Percentiles rank a stretch among this genome's conserved stretches.
Evolutionary conservation across 345 rosid genomes (phyloP).

Genomic region (Salix arbutifolia): DNA sequence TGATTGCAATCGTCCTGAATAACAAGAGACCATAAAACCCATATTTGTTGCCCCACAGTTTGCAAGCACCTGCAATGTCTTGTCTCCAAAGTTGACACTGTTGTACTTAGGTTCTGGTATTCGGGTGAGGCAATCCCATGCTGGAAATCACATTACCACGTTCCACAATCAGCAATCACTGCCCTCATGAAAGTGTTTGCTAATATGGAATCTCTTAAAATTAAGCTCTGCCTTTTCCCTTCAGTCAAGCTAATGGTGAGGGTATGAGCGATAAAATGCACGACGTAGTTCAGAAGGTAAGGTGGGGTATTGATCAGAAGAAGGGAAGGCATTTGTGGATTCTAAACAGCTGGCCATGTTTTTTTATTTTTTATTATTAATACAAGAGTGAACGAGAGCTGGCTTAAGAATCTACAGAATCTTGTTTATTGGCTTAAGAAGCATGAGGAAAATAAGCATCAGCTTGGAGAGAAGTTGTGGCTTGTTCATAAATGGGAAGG

Average conservation of each 20-base stretch:
- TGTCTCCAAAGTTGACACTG: not conserved
- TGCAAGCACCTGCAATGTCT: not conserved
- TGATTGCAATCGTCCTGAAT: not conserved
- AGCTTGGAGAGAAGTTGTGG: not conserved
- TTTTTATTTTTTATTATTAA: not conserved
- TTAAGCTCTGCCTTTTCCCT: not conserved
- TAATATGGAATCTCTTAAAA: not conserved
- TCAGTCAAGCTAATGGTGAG: not conserved
- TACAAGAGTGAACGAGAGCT: not conserved
- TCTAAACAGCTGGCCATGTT: not conserved
- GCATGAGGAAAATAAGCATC: not conserved
- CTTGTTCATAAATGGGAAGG: not conserved
- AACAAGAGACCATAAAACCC: not conserved
- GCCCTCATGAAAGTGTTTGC: not conserved
- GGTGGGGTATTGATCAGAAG: not conserved
- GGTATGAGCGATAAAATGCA: not conserved
- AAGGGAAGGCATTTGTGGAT: not conserved
- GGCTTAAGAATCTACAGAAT: not conserved
- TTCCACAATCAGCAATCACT: not conserved
- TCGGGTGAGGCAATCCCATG: not conserved
- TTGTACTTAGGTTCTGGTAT: not conserved
- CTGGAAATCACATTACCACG: not conserved
- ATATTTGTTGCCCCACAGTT: not conserved
- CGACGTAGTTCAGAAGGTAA: not conserved
- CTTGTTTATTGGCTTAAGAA: not conserved